Base-by-base conservation (phyloP, 2,329 filamentous ascomycete species). In the Paradendryphiella salina region DNA sequence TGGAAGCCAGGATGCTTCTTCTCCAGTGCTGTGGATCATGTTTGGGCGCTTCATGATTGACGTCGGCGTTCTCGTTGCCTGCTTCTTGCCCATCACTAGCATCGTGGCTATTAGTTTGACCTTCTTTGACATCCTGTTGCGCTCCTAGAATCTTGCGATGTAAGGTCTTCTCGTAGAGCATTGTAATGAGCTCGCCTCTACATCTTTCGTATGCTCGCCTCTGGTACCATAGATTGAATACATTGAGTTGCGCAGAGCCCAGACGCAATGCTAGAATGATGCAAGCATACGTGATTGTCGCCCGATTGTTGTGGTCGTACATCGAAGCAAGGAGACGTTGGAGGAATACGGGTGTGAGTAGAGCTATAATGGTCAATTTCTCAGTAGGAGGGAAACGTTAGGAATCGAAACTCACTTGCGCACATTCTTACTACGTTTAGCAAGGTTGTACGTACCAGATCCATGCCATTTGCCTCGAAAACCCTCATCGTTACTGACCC, bases 101-200 rank as follows among this genome's bases (percentile, higher is more conserved):
- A 3, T 31, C 38, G 20, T 56, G 44, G 3, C 53, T 63, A 23
- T 65, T 60, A 5, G 52, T 48, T 5, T 61, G 64, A 6, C 61
- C 54, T n/a, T 72, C 67, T 18, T 61, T 65, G 1, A 65, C 53
- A 28, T 69, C 28, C 63, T 69, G 50, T 67, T 70, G 50, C 60
- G 64, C 32, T 58, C 73, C 52, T 42, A 64, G 35, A 38, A 63
- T 83, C 70, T 90, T 90, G 5, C 87, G 76, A 8, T 83, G 82
- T 10, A 90, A 70, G 0, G 86, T 88, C 71, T 93, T 93, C 63
- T 90, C 88, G 63, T 90, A 90, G 10, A 92, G 79, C 82, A 90
- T 90, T 13, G 88, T 92, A 51, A 93, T 87, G 81, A 93, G 84
- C 73, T 96, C 90, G 4, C 91, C 91, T 39, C 91, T 80, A 4